Evolutionary conservation across 2,329 filamentous ascomycete species (phyloP).

Genomic region (Penicillium psychrosexuale): DNA sequence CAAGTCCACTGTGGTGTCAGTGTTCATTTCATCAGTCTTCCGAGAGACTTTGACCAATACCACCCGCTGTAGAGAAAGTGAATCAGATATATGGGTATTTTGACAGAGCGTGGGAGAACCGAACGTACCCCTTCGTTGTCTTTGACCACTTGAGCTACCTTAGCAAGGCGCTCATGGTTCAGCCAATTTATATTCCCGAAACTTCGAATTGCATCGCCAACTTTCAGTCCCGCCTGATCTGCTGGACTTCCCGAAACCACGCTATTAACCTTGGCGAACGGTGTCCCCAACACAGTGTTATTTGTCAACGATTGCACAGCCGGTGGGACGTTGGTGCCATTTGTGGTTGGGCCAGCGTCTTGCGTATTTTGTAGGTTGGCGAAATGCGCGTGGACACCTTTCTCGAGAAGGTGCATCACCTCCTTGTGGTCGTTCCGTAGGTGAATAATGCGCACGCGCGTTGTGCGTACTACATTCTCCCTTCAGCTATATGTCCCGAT

Average conservation of each 20-base stretch:
- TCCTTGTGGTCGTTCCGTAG: conserved; percentile 92
- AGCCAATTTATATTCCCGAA: conserved; percentile 81
- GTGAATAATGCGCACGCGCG: conserved; percentile 80
- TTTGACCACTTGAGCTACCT: conserved; percentile 84
- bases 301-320: conserved; percentile 23
- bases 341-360: conserved; percentile 32
- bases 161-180: conserved; percentile 82
- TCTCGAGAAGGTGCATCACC: conserved; percentile 79
- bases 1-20: conserved; percentile 54
- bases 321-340: conserved; percentile 20
- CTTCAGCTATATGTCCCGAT: conserved; percentile 14
- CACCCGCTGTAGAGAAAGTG: conserved; percentile 52
- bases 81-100: conserved; percentile 1
- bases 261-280: conserved; percentile 87
- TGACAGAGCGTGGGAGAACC: neutral
- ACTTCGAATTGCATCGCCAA: conserved; percentile 75
- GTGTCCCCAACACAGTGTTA: conserved; percentile 50
- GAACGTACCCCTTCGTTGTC: conserved; percentile 78
- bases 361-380: conserved; percentile 62
- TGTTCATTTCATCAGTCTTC: conserved; percentile 37
- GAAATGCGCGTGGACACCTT: conserved; percentile 84
- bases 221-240: conserved; percentile 72
- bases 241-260: conserved; percentile 78
- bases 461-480: conserved; percentile 71
- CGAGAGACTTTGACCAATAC: conserved; percentile 67